phyloP scores from a whole-genome alignment of 192 early-diverging fungal genomes.

The Backusella sp. region DNA sequence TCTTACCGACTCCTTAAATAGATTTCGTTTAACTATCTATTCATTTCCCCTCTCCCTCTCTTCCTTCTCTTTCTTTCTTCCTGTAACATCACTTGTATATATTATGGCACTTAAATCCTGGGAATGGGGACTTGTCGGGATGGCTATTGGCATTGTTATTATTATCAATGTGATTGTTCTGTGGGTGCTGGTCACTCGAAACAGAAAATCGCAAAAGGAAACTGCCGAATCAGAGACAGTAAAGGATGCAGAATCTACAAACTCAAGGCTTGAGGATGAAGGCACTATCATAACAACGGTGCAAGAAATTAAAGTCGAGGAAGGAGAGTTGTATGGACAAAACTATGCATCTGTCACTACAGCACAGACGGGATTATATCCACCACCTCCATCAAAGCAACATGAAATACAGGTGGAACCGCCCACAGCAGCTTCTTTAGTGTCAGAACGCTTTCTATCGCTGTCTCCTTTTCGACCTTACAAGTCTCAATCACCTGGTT shows the following conservation, averaged over 20 bases:
- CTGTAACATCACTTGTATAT: neutral
- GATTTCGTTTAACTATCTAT: neutral
- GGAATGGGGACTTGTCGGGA: neutral
- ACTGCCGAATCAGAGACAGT: neutral
- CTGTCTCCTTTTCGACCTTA: neutral
- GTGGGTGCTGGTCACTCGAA: slow-evolving; percentile 5
- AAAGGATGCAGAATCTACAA: neutral
- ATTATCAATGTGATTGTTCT: neutral
- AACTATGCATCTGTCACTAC: neutral
- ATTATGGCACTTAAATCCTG: neutral
- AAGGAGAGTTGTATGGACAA: neutral
- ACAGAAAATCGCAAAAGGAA: neutral
- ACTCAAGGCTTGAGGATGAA: neutral
- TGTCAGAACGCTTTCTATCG: neutral
- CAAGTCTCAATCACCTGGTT: neutral
- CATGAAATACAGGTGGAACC: neutral
- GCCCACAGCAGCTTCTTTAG: neutral
- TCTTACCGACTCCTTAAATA: neutral
- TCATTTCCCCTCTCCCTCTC: neutral
- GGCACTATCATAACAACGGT: neutral
- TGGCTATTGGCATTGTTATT: neutral
- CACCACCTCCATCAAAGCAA: slow-evolving; percentile 1
- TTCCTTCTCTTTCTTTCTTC: neutral
- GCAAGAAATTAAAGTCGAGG: neutral
- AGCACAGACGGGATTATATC: neutral